These are phyloP conservation scores for Endocarpon pusillum DNA, from an alignment of 495 filamentous ascomycete genomes.

Conservation along the genomic window DNA sequence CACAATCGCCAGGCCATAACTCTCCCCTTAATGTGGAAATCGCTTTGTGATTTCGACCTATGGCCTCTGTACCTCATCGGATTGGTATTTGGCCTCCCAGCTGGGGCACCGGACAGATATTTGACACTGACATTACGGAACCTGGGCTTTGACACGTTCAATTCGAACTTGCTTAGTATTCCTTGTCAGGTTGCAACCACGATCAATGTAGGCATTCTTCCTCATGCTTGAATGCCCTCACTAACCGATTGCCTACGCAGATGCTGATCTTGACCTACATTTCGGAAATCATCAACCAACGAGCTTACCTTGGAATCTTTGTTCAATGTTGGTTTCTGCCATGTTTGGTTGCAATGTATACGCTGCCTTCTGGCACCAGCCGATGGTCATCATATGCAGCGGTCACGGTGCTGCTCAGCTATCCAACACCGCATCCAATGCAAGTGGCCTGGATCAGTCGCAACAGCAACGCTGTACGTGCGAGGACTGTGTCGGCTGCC, in stretches of 20 bases:
- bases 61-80: conserved; percentile 43
- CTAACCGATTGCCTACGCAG: conserved; percentile 2
- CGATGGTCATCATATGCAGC: conserved; percentile 40
- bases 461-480: conserved; percentile 38
- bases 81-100: conserved; percentile 34
- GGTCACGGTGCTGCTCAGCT: conserved; percentile 37
- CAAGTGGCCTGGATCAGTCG: conserved; percentile 26
- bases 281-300: conserved; percentile 29
- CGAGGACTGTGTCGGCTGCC: conserved; percentile 37
- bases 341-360: conserved; percentile 35
- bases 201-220: conserved; percentile 1
- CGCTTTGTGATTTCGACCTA: conserved; percentile 35
- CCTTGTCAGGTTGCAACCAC: background rate
- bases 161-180: conserved; percentile 1
- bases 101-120: conserved; percentile 24
- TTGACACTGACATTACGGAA: conserved; percentile 30
- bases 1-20: conserved; percentile 40
- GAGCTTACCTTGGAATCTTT: conserved; percentile 27
- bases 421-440: conserved; percentile 27
- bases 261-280: conserved; percentile 32
- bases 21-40: conserved; percentile 26
- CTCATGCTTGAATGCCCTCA: background rate
- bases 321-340: conserved; percentile 39
- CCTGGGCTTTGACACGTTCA: conserved; percentile 28
- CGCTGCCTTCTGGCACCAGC: conserved; percentile 23